Conservation (phyloP, 169 alveolate species). For the Cryptosporidium tyzzeri region DNA sequence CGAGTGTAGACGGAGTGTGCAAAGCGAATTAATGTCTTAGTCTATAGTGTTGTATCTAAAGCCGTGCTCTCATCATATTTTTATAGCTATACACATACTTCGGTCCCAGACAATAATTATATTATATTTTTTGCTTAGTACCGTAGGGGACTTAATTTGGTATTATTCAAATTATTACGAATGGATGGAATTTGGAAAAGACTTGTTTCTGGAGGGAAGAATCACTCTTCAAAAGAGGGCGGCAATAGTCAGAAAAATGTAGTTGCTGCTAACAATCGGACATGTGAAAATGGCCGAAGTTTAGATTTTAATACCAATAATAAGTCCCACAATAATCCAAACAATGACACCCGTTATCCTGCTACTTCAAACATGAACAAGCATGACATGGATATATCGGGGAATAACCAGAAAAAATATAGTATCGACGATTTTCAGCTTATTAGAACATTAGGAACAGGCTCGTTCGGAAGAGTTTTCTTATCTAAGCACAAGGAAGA, state of each 20-base stretch:
- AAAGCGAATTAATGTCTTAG: constrained; percentile 30
- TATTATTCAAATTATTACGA: background rate
- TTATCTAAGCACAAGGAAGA: constrained; percentile 85
- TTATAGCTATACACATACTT: constrained; percentile 10
- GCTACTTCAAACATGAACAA: background rate
- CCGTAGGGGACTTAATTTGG: constrained; percentile 13
- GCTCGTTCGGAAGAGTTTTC: constrained; percentile 95
- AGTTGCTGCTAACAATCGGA: background rate
- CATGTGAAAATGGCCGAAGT: background rate
- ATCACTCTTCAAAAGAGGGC: constrained; percentile 47
- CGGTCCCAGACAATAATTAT: constrained; percentile 10
- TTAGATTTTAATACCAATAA: background rate
- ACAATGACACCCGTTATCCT: background rate
- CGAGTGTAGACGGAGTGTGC: constrained; percentile 74
- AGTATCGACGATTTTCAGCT: constrained; percentile 74
- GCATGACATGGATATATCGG: constrained; percentile 15
- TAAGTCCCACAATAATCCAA: constrained; percentile 4
- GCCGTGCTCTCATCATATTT: background rate
- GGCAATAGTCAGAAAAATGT: constrained; percentile 27
- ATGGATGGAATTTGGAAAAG: constrained; percentile 76
- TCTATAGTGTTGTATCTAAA: constrained; percentile 13
- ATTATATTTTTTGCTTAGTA: constrained; percentile 21
- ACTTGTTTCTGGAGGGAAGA: constrained; percentile 74
- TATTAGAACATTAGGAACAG: constrained; percentile 80
- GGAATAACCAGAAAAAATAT: constrained; percentile 29